Conservation (phyloP, 805 yeast genomes). For the Kluyveromyces starmeri region DNA sequence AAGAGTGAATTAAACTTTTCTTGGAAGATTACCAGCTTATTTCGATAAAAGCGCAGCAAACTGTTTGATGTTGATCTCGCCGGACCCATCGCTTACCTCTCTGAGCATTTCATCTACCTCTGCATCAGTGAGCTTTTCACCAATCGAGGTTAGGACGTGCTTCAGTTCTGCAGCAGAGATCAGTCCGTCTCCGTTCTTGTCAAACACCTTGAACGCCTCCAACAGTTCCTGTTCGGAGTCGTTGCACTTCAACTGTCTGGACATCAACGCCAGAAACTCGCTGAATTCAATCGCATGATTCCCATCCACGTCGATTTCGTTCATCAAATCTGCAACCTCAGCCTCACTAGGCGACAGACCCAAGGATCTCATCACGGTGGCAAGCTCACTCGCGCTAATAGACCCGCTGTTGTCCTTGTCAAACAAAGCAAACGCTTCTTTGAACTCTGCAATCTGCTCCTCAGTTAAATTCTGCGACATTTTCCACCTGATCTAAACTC, state of each 20-base stretch:
- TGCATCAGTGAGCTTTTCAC: constrained; percentile 91
- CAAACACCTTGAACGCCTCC: constrained; percentile 97
- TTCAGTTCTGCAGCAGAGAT: constrained; percentile 94
- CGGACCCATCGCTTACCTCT: constrained; percentile 94
- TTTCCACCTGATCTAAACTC: too few species aligned
- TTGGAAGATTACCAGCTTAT: constrained; percentile 34
- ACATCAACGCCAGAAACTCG: constrained; percentile 79
- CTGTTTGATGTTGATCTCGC: constrained; percentile 94
- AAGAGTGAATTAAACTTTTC: too few species aligned
- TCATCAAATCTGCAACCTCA: constrained; percentile 93
- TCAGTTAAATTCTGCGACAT: constrained; percentile 64
- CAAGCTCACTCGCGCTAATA: constrained; percentile 90
- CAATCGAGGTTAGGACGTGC: constrained; percentile 94
- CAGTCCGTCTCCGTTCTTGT: constrained; percentile 92
- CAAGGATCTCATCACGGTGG: constrained; percentile 97
- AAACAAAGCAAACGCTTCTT: constrained; percentile 94
- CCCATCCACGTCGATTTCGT: constrained; percentile 93
- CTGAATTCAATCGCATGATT: constrained; percentile 83
- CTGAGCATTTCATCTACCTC: constrained; percentile 96
- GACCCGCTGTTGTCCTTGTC: constrained; percentile 97
- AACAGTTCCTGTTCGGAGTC: constrained; percentile 95
- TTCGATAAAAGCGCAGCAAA: constrained; percentile 85
- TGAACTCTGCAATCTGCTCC: constrained; percentile 93
- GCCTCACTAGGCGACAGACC: constrained; percentile 96
- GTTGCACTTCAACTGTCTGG: constrained; percentile 89